Evolutionary conservation across 2,329 filamentous ascomycete genomes (phyloP).

Genomic region (Diplodia intermedia): DNA sequence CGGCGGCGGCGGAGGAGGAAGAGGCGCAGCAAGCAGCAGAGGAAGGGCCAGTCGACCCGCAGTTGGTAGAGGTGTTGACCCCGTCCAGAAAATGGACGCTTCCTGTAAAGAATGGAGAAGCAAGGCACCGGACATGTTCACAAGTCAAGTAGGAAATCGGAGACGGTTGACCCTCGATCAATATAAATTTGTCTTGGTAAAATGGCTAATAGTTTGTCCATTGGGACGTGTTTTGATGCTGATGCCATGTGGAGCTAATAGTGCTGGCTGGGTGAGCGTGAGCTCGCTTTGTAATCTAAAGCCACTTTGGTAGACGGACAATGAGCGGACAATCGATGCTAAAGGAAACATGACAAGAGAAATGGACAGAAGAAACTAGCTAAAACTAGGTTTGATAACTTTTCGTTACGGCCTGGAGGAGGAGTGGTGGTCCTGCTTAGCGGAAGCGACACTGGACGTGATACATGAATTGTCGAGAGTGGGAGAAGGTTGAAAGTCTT

Average conservation of each 20-base stretch:
- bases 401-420: not conserved
- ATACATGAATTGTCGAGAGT: not conserved
- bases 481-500: not conserved
- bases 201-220: not conserved
- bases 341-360: not conserved
- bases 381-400: not conserved
- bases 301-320: not conserved
- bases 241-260: constrained; percentile 7
- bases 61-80: too few relatives aligned
- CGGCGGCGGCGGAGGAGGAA: too few relatives aligned
- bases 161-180: not conserved
- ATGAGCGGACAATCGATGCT: not conserved
- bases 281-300: constrained; percentile 19
- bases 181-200: constrained; percentile 5
- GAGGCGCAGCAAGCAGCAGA: too few relatives aligned
- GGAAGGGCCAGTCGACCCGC: too few relatives aligned
- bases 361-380: not conserved
- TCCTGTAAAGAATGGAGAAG: not conserved
- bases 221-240: not conserved
- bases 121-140: not conserved
- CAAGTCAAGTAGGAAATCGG: not conserved
- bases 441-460: constrained; percentile 1
- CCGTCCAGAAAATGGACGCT: not conserved
- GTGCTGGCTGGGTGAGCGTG: constrained; percentile 9
- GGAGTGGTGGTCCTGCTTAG: not conserved